Evolutionary conservation across 2,329 filamentous ascomycete species (phyloP).

Genomic region (Trichophyton schoenleinii): DNA sequence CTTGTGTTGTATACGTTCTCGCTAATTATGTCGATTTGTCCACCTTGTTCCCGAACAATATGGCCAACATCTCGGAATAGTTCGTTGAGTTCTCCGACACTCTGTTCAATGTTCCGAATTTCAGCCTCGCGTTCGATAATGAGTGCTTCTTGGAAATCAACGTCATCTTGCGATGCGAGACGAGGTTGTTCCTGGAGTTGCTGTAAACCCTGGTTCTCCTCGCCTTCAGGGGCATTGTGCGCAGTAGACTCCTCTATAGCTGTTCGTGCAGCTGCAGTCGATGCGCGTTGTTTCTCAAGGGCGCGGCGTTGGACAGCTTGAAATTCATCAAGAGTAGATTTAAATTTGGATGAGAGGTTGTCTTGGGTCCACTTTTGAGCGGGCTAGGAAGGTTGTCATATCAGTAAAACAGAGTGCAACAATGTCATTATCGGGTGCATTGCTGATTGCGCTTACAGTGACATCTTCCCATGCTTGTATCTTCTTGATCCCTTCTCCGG

Average conservation of each 20-base stretch:
- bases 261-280: conserved; percentile 67
- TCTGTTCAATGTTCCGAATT: conserved; percentile 95
- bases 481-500: conserved; percentile 88
- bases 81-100: conserved; percentile 88
- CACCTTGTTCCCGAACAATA: conserved; percentile 89
- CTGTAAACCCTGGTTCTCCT: conserved; percentile 48
- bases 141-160: conserved; percentile 91
- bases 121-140: conserved; percentile 95
- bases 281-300: conserved; percentile 83
- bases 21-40: conserved; percentile 72
- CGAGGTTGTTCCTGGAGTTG: conserved; percentile 66
- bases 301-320: conserved; percentile 81
- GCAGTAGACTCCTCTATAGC: conserved; percentile 52
- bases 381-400: conserved; percentile 43
- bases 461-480: conserved; percentile 77
- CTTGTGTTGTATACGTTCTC: conserved; percentile 77
- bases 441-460: conserved; percentile 43
- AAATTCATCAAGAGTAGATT: conserved; percentile 77
- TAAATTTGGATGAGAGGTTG: conserved; percentile 88
- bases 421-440: neutral
- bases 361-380: conserved; percentile 94
- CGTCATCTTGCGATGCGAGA: conserved; percentile 80
- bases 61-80: conserved; percentile 96
- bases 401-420: neutral
- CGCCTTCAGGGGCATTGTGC: conserved; percentile 26